Conservation (phyloP, 1,284 basidiomycete species). For the Sanghuangporus weigelae region DNA sequence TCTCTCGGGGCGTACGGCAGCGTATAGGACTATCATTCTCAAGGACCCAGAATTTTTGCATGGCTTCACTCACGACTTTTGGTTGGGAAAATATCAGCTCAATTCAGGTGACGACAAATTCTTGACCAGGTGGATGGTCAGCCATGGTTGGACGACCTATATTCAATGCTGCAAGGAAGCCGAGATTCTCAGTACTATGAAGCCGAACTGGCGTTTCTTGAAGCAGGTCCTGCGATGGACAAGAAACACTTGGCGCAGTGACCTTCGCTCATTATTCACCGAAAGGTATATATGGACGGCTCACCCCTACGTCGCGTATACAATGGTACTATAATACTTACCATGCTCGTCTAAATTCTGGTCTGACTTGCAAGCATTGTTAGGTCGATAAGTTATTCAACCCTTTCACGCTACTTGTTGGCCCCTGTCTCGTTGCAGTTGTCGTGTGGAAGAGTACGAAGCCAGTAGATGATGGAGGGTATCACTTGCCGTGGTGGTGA, state of each 20-base stretch:
- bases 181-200: constrained; percentile 89
- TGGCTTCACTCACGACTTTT: constrained; percentile 90
- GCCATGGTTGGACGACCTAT: constrained; percentile 90
- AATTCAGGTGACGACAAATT: constrained; percentile 94
- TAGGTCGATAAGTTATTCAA: constrained; percentile 90
- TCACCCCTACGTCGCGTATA: constrained; percentile 89
- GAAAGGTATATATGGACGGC: constrained; percentile 83
- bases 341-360: constrained; percentile 9
- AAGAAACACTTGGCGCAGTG: constrained; percentile 88
- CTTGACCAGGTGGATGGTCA: constrained; percentile 94
- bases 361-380: constrained; percentile 10
- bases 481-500: constrained; percentile 86
- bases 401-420: constrained; percentile 81
- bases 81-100: constrained; percentile 88
- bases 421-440: constrained; percentile 71
- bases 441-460: constrained; percentile 78
- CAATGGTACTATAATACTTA: constrained; percentile 56
- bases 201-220: constrained; percentile 91
- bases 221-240: constrained; percentile 93
- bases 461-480: constrained; percentile 65
- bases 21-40: constrained; percentile 87
- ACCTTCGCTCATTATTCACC: constrained; percentile 83
- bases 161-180: constrained; percentile 90
- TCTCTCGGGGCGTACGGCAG: constrained; percentile 87
- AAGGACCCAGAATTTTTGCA: constrained; percentile 91